Conservation (phyloP, 2,329 filamentous ascomycete species). For the Oidium heveae region DNA sequence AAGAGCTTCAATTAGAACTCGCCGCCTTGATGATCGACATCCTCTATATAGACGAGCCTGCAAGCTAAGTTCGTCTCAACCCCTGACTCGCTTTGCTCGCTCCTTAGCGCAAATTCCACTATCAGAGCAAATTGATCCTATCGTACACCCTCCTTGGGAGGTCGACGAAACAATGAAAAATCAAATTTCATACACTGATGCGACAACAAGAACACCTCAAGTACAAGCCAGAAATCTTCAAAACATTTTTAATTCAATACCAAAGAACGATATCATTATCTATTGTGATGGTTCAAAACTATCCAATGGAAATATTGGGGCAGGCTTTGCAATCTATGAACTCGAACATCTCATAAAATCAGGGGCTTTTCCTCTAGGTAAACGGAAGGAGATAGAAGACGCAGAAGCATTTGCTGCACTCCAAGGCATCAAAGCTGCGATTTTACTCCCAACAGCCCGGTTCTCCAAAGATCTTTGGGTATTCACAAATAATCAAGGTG, state of each 20-base stretch:
- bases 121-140: not conserved
- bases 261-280: not conserved
- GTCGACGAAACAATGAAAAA: not conserved
- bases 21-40: not conserved
- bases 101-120: not conserved
- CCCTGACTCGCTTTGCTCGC: not conserved
- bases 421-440: not conserved
- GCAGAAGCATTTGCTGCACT: not conserved
- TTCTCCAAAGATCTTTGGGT: not conserved
- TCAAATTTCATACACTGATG: too few species aligned
- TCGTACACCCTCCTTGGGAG: not conserved
- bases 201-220: not conserved
- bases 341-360: not conserved
- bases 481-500: not conserved
- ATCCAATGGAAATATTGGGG: not conserved
- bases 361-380: not conserved
- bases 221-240: not conserved
- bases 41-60: not conserved
- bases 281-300: not conserved
- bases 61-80: not conserved
- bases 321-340: not conserved
- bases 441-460: not conserved
- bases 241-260: not conserved
- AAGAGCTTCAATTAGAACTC: not conserved
- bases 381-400: not conserved